Percentiles rank a stretch among this genome's conserved stretches.
Evolutionary conservation across 805 yeast species (phyloP).

Genomic region (Metschnikowia rubicola): DNA sequence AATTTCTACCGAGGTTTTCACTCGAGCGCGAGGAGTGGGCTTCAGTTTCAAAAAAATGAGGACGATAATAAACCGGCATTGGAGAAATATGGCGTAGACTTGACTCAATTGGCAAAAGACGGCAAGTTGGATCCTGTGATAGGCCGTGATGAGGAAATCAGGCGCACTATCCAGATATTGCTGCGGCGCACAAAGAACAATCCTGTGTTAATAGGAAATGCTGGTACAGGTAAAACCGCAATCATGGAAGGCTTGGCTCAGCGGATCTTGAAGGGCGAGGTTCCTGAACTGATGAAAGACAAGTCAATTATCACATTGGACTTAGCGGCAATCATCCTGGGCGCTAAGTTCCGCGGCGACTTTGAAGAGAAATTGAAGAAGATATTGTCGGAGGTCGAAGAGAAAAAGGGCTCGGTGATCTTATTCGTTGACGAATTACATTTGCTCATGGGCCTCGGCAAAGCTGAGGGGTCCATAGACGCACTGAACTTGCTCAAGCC

Average conservation of each 20-base stretch:
- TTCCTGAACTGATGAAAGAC: constrained; percentile 88
- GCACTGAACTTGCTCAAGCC: constrained; percentile 93
- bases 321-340: constrained; percentile 84
- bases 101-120: constrained; percentile 80
- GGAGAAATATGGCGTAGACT: constrained; percentile 79
- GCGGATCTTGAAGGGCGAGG: constrained; percentile 85
- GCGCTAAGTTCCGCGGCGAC: constrained; percentile 95
- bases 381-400: constrained; percentile 80
- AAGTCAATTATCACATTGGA: constrained; percentile 83
- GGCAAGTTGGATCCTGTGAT: constrained; percentile 96
- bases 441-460: constrained; percentile 84
- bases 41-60: constrained; percentile 40
- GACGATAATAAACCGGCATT: constrained; percentile 65
- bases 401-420: constrained; percentile 69
- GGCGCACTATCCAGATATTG: constrained; percentile 86
- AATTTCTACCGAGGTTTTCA: constrained; percentile 18
- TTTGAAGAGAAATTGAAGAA: constrained; percentile 85
- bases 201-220: constrained; percentile 92
- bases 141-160: constrained; percentile 93
- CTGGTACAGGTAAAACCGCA: constrained; percentile 98
- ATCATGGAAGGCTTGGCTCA: constrained; percentile 96
- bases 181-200: constrained; percentile 93
- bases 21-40: constrained; percentile 16
- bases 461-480: constrained; percentile 92
- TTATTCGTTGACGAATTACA: constrained; percentile 91